Evolutionary conservation across 306 rosid species (phyloP).

Genomic region (Datisca glomerata): DNA sequence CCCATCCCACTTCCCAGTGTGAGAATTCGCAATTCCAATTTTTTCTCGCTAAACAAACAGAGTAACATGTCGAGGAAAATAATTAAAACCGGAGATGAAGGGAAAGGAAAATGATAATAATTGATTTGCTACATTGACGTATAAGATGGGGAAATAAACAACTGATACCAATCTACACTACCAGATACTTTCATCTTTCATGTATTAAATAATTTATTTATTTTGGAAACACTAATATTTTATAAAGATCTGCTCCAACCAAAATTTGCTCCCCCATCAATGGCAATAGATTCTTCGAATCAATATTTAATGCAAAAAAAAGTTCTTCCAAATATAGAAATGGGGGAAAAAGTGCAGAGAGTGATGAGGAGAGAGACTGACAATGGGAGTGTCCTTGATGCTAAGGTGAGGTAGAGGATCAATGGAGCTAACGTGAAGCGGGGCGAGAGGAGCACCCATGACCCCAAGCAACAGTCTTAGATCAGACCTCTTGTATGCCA

Average conservation of each 20-base stretch:
- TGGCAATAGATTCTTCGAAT: background rate
- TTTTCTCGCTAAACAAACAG: background rate
- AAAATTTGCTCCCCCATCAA: background rate
- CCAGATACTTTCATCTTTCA: background rate
- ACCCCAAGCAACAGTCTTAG: constrained; percentile 79
- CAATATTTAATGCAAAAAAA: background rate
- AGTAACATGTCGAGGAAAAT: background rate
- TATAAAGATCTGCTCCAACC: background rate
- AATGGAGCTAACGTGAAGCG: constrained; percentile 50
- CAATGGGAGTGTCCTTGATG: constrained; percentile 87
- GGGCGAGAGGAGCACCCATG: constrained; percentile 91
- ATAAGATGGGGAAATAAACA: constrained; percentile 3
- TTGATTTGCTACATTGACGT: too few relatives aligned
- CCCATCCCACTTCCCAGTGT: too few relatives aligned
- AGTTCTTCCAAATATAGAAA: background rate
- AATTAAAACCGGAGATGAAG: background rate
- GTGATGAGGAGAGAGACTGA: constrained; percentile 21
- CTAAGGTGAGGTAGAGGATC: constrained; percentile 83
- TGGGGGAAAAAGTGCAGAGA: background rate
- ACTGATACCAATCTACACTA: constrained; percentile 2
- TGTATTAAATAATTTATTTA: background rate
- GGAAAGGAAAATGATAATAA: background rate
- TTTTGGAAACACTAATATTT: background rate
- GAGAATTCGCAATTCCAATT: too few relatives aligned
- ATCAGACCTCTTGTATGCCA: constrained; percentile 60